Conservation (phyloP, 768 basidiomycete species). For the Infundibulicybe gibba region DNA sequence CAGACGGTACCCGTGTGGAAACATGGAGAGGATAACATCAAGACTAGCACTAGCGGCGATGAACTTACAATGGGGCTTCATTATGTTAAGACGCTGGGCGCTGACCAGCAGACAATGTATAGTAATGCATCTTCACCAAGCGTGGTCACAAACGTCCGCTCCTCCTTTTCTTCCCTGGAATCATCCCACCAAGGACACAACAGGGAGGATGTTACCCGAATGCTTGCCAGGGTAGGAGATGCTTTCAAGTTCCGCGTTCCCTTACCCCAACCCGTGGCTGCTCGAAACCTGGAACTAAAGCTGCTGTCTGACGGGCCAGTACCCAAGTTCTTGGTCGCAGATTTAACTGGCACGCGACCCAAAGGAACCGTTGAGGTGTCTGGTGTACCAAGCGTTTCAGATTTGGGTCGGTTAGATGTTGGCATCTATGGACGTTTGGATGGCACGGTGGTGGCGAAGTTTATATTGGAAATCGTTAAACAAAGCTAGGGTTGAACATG, state of each 20-base stretch:
- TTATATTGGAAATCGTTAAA: slow-evolving; percentile 51
- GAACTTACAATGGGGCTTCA: slow-evolving; percentile 67
- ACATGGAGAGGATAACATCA: slow-evolving; percentile 16
- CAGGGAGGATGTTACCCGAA: slow-evolving; percentile 28
- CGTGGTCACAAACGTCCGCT: slow-evolving; percentile 25
- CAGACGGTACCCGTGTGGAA: slow-evolving; percentile 60
- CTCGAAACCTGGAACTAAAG: slow-evolving; percentile 31
- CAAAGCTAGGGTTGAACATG: too few species aligned
- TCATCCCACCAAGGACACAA: slow-evolving; percentile 47
- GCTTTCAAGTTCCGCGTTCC: slow-evolving; percentile 56
- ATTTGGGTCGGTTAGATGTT: slow-evolving; percentile 51
- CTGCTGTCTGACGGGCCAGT: slow-evolving; percentile 48
- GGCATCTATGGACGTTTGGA: slow-evolving; percentile 51
- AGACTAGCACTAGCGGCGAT: slow-evolving; percentile 46
- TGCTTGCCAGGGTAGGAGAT: slow-evolving; percentile 54
- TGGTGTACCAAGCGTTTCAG: slow-evolving; percentile 45
- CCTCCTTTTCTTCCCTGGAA: slow-evolving; percentile 63
- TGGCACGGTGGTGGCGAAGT: slow-evolving; percentile 49
- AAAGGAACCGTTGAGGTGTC: slow-evolving; percentile 53
- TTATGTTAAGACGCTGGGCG: slow-evolving; percentile 69
- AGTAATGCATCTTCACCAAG: slow-evolving; percentile 28
- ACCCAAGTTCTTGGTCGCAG: slow-evolving; percentile 53
- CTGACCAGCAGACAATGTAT: slow-evolving; percentile 29
- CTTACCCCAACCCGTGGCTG: slow-evolving; percentile 20
- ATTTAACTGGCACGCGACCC: slow-evolving; percentile 38